Evolutionary conservation across 2,329 filamentous ascomycete genomes (phyloP), one percentile per base, ranked within the genome.

Genomic region (Ophiosphaerella narmari): DNA sequence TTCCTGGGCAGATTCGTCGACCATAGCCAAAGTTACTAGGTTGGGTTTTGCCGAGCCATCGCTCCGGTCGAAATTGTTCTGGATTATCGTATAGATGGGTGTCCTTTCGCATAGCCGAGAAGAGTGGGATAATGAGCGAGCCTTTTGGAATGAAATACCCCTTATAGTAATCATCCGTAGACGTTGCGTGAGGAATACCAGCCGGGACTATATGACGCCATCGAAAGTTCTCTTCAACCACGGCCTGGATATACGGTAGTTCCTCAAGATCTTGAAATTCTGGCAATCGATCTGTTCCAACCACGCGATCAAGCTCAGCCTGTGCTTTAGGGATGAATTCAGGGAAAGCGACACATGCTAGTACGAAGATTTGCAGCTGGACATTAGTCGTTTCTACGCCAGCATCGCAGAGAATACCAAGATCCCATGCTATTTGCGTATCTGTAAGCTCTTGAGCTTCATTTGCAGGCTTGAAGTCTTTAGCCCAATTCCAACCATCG

Each of bases 81-180:
- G 34, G 11, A 8, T 36, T 36, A 8, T 11, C 11, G 16, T 36
- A 36, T 7, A 36, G 6, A 29, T 4, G 6, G 1, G 57, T 43
- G 34, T 75, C 66, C 32, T 65, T 63, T 14, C 68, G 60, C 23
- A 76, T 74, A 2, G 58, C 55, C 52, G 63, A 67, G 26, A 69
- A 65, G n/a, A 72, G 65, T 1, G 63, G 63, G 4, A 75, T 43
- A 0, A 81, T 44, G 1, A 48, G 46, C 0, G 60, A 55, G 1
- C 75, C 75, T 14, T 74, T 74, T 1, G 79, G 78, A n/a, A 82
- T 77, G 1, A 70, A 52, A 46, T 77, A 80, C 3, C 78, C 78
- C 24, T 72, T 71, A 54, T 79, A 81, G 2, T 68, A 64, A 46
- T 82, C 78, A 33, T 81, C 77, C 6, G 74, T 61, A 1, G 70